Base-by-base conservation (phyloP, 768 basidiomycete species). In the Agaricus subrufescens region DNA sequence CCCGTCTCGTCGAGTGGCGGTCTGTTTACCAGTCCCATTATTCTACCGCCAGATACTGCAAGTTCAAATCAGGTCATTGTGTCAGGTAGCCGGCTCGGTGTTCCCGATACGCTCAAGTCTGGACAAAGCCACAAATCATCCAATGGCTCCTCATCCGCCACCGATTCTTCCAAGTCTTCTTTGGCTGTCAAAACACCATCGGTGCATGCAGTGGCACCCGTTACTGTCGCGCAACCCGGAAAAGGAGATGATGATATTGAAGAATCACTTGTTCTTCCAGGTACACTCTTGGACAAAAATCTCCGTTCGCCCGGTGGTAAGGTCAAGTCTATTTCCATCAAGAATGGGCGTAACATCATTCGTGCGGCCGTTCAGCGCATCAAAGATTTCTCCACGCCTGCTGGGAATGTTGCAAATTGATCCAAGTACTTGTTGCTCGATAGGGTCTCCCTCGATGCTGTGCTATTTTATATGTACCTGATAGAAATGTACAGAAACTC, bases 201-300 rank as follows among this genome's bases (percentile, higher is more conserved):
- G 40, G 73, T 75, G 12, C 63, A 68, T 50, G 63, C 80, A 15
- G 61, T 69, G 9, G 75, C 77, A 47, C 75, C 75, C 19, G 47
- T 49, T 38, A 66, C 68, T 37, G 65, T 75, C 45, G 75, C 74
- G 34, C 71, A 79, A 52, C 74, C 75, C 39, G 79, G 77, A 46
- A 67, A 79, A 9, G 61, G 69, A 44, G 76, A 69, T 39, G 67
- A 73, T 52, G 69, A 66, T 46, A 65, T 76, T 26, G 71, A 66
- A 46, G 63, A 69, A 54, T 54, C 67, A 3, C 60, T 62, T 44
- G 58, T 58, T 39, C 46, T 63, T 42, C 23, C 53, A 29, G 50
- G 25, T 23, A 23, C 50, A 25, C 34, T 39, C 26, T 42, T 58
- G 26, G 51, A 56, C 19, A 60, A 46, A 23, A 40, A 40, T 29